A percentile compares a stretch with the other conserved stretches of the same genome.
These are phyloP conservation scores for Phaeophleospora eucalypticola DNA, from an alignment of 2,329 filamentous ascomycete genomes.

Conservation along the genomic window DNA sequence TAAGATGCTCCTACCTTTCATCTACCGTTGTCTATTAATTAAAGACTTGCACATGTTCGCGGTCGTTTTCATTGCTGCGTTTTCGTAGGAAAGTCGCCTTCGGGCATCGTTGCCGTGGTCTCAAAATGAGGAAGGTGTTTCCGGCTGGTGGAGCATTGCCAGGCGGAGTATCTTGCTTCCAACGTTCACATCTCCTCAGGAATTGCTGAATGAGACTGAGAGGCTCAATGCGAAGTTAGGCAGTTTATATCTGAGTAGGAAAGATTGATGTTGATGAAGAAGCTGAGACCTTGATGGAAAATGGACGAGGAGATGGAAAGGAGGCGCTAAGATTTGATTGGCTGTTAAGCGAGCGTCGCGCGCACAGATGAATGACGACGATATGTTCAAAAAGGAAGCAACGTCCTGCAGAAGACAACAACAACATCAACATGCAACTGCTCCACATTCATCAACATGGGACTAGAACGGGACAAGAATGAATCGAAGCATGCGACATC, in stretches of 20 bases:
- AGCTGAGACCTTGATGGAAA: background rate
- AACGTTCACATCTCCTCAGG: background rate
- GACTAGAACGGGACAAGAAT: background rate
- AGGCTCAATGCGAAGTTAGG: too few species aligned
- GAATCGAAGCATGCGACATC: background rate
- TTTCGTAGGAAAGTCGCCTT: background rate
- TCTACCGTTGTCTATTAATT: background rate
- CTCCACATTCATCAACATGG: background rate
- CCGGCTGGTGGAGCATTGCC: background rate
- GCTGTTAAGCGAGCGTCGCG: background rate
- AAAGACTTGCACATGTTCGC: too few species aligned
- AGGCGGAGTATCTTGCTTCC: background rate
- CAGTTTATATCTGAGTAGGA: too few species aligned
- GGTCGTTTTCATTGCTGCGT: background rate
- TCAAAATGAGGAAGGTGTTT: background rate
- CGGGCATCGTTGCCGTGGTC: background rate
- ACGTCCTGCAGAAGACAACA: too few species aligned
- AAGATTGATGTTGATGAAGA: background rate
- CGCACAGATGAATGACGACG: background rate
- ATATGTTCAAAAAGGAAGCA: background rate
- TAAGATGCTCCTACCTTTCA: background rate
- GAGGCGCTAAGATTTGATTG: background rate
- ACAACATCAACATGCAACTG: background rate
- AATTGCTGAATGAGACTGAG: too few species aligned
- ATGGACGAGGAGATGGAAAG: background rate